Percentiles rank a stretch among this genome's conserved stretches.
Evolutionary conservation across 345 rosid genomes (phyloP).

Genomic region (Brassica nigra): DNA sequence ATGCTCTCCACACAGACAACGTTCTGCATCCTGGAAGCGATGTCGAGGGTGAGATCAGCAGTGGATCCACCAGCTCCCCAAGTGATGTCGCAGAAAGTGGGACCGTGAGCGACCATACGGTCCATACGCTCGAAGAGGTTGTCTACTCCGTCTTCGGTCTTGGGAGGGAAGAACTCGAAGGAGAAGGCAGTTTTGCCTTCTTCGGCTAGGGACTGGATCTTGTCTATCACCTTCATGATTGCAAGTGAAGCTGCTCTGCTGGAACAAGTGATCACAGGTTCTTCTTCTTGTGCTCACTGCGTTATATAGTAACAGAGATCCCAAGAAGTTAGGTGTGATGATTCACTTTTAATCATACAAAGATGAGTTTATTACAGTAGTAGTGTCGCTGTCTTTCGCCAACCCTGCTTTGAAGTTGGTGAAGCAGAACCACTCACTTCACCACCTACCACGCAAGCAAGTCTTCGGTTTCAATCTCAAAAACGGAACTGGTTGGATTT

Average conservation of each 20-base stretch:
- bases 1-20: conserved; percentile 89
- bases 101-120: conserved; percentile 87
- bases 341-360: not conserved
- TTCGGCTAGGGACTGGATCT: conserved; percentile 51
- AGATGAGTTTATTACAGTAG: conserved; percentile 1
- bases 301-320: conserved; percentile 30
- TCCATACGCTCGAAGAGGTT: conserved; percentile 98
- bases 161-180: conserved; percentile 98
- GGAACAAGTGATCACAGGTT: not conserved
- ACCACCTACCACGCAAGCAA: conserved; percentile 19
- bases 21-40: conserved; percentile 96
- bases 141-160: conserved; percentile 96
- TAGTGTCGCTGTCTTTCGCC: conserved; percentile 35
- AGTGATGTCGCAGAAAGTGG: conserved; percentile 95
- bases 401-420: conserved; percentile 37
- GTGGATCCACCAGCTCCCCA: conserved; percentile 99
- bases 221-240: conserved; percentile 76
- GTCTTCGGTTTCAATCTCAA: not conserved
- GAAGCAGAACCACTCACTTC: conserved; percentile 25
- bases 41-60: conserved; percentile 90
- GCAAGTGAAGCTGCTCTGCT: not conserved
- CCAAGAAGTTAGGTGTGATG: not conserved
- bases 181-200: conserved; percentile 72
- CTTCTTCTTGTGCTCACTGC: conserved; percentile 18
- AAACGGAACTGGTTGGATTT: not conserved